A percentile compares a stretch with the other conserved stretches of the same genome.
These are phyloP conservation scores for Diatrype stigma DNA, from an alignment of 2,329 filamentous ascomycete species.

Conservation along the genomic window DNA sequence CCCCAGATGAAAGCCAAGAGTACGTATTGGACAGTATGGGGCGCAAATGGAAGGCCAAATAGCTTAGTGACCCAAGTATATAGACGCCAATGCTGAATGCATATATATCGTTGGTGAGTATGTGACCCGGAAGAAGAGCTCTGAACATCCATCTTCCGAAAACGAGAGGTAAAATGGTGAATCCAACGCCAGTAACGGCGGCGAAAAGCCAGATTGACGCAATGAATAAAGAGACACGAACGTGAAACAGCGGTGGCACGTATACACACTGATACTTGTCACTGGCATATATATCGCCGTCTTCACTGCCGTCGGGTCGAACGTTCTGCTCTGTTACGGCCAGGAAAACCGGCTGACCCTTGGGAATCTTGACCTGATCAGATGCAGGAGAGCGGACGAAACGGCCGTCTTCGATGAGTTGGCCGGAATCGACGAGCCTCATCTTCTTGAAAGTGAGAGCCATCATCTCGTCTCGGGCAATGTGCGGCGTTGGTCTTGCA, in stretches of 20 bases:
- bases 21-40: conserved; percentile 31
- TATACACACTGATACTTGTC: conserved; percentile 69
- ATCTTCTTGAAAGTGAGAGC: conserved; percentile 36
- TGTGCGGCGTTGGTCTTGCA: conserved; percentile 35
- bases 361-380: conserved; percentile 91
- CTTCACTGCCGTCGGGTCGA: conserved; percentile 54
- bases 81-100: conserved; percentile 91
- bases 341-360: conserved; percentile 76
- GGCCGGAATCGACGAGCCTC: conserved; percentile 41
- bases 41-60: conserved; percentile 52
- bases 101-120: conserved; percentile 89
- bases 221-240: conserved; percentile 80
- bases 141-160: conserved; percentile 79
- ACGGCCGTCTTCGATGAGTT: conserved; percentile 66
- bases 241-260: conserved; percentile 77
- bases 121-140: conserved; percentile 63
- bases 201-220: conserved; percentile 91
- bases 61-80: conserved; percentile 65
- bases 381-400: conserved; percentile 93
- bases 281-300: conserved; percentile 49
- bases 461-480: conserved; percentile 33
- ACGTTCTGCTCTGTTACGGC: conserved; percentile 66
- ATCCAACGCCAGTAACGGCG: conserved; percentile 76
- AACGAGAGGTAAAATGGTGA: conserved; percentile 81
- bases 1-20: conserved; percentile 23